A percentile compares a stretch with the other conserved stretches of the same genome.
These are phyloP conservation scores for Populus ilicifolia DNA, from an alignment of 345 rosid species.

Conservation along the genomic window DNA sequence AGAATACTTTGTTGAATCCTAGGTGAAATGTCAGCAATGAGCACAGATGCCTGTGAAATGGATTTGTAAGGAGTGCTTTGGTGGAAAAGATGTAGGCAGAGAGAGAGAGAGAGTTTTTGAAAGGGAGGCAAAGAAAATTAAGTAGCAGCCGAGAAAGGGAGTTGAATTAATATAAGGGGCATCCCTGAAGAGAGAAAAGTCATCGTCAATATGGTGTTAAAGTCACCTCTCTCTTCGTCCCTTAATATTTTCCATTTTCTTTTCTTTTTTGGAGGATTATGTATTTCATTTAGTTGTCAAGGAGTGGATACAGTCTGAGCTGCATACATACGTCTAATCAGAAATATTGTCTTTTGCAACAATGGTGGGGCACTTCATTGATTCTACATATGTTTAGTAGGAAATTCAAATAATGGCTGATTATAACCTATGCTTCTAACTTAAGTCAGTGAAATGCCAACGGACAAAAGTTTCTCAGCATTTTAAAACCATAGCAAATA, in stretches of 20 bases:
- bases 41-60: slow-evolving; percentile 7
- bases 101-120: slow-evolving; percentile 6
- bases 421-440: slow-evolving; percentile 29
- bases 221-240: not conserved
- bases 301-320: slow-evolving; percentile 12
- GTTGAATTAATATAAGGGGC: slow-evolving; percentile 47
- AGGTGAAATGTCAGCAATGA: slow-evolving; percentile 42
- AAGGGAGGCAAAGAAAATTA: slow-evolving; percentile 40
- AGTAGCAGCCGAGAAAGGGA: slow-evolving; percentile 36
- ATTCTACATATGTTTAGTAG: slow-evolving; percentile 9
- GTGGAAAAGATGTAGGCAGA: slow-evolving; percentile 12
- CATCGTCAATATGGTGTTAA: slow-evolving; percentile 25
- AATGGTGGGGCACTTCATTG: slow-evolving; percentile 37
- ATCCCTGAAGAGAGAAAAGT: slow-evolving; percentile 22
- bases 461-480: not conserved
- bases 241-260: not conserved
- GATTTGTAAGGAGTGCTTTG: slow-evolving; percentile 14
- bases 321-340: slow-evolving; percentile 37
- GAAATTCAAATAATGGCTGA: slow-evolving; percentile 1
- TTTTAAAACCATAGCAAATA: not conserved
- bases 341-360: slow-evolving; percentile 35
- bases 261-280: not conserved
- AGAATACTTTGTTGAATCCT: slow-evolving; percentile 28
- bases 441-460: slow-evolving; percentile 9
- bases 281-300: not conserved